Evolutionary conservation across 208 protist species (phyloP).

Genomic region (Phytomonas sp.): DNA sequence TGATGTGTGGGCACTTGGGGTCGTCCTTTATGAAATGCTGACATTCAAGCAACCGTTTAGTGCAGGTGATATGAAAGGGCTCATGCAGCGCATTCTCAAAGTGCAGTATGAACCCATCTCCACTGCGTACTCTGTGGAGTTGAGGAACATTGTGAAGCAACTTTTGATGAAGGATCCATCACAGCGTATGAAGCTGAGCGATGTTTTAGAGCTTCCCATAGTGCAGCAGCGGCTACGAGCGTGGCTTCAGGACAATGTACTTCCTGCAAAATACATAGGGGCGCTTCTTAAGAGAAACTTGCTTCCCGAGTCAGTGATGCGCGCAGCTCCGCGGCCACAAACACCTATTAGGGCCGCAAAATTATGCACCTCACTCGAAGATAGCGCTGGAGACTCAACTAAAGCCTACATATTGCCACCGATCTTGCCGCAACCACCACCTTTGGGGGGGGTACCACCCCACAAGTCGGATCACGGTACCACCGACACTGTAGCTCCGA

Average conservation of each 20-base stretch:
- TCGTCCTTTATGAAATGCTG: constrained; percentile 86
- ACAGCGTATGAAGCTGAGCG: constrained; percentile 51
- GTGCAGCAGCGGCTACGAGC: constrained; percentile 53
- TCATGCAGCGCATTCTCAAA: constrained; percentile 87
- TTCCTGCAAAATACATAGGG: constrained; percentile 67
- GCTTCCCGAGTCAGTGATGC: constrained; percentile 33
- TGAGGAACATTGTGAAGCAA: constrained; percentile 72
- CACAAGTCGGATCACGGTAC: not conserved
- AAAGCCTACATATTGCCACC: not conserved
- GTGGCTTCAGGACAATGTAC: constrained; percentile 63
- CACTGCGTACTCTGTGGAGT: constrained; percentile 48
- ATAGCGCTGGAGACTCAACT: not conserved
- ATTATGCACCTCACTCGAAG: not conserved
- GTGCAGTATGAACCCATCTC: constrained; percentile 80
- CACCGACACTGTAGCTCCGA: not conserved
- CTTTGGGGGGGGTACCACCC: not conserved
- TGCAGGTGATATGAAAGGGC: constrained; percentile 74
- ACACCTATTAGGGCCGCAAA: not conserved
- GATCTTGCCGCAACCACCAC: not conserved
- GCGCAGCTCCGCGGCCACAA: not conserved
- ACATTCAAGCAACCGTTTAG: constrained; percentile 87
- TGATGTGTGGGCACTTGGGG: constrained; percentile 93
- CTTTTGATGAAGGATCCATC: constrained; percentile 69
- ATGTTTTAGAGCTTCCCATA: constrained; percentile 69
- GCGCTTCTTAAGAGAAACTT: constrained; percentile 52